phyloP scores from a whole-genome alignment of 2,329 filamentous ascomycete species.

The Rhynchosporium graminicola region DNA sequence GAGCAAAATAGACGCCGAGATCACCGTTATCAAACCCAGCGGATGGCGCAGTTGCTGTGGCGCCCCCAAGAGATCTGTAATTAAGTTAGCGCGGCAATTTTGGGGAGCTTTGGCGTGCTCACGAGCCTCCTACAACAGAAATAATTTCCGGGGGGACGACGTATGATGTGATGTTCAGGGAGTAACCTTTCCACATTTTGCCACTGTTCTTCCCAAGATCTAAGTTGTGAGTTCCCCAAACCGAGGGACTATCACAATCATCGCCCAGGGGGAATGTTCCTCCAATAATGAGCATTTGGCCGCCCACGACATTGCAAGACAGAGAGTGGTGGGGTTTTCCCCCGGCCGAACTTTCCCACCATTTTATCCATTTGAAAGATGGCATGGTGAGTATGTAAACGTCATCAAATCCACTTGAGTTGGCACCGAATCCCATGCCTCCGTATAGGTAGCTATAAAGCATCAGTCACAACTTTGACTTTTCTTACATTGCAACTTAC shows the following conservation, averaged over 20 bases:
- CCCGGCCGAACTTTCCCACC: constrained; percentile 44
- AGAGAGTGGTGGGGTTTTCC: constrained; percentile 54
- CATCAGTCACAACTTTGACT: constrained; percentile 20
- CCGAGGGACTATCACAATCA: constrained; percentile 53
- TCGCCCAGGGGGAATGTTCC: constrained; percentile 54
- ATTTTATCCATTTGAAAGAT: constrained; percentile 64
- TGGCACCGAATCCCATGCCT: constrained; percentile 50
- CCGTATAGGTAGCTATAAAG: constrained; percentile 59
- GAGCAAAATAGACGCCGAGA: constrained; percentile 54
- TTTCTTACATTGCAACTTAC: constrained; percentile 44
- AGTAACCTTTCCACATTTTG: constrained; percentile 53
- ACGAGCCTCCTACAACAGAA: constrained; percentile 51
- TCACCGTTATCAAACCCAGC: constrained; percentile 53
- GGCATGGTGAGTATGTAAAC: constrained; percentile 63
- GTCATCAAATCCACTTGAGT: constrained; percentile 58
- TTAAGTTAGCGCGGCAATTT: constrained; percentile 11
- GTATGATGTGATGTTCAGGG: constrained; percentile 53
- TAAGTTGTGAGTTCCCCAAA: constrained; percentile 58
- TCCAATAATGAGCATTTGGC: constrained; percentile 65
- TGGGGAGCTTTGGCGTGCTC: constrained; percentile 14
- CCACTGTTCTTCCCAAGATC: constrained; percentile 54
- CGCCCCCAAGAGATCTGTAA: constrained; percentile 49
- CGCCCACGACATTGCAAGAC: constrained; percentile 57
- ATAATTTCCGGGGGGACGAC: constrained; percentile 54
- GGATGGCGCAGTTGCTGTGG: constrained; percentile 53